Conservation (phyloP, 192 early-diverging fungal species). For the Coemansia nantahalensis region DNA sequence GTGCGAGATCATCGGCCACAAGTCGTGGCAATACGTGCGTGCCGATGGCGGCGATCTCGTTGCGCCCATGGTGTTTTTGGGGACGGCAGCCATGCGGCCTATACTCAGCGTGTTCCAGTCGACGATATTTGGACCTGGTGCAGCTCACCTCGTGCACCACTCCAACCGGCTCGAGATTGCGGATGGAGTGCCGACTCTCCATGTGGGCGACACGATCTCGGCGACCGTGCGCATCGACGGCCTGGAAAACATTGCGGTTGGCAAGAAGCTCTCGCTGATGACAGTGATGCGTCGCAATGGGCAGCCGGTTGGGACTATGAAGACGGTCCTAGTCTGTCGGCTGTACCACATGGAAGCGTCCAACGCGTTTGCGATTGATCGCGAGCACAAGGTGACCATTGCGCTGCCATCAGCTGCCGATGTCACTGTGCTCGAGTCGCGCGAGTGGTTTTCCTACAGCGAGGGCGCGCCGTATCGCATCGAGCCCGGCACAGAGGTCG, state of each 20-base stretch:
- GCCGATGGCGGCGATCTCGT: conserved; percentile 53
- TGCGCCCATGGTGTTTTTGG: conserved; percentile 88
- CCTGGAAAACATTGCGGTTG: conserved; percentile 2
- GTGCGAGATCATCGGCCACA: conserved; percentile 69
- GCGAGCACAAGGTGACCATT: too few relatives aligned
- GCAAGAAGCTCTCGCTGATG: conserved; percentile 60
- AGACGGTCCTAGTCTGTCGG: conserved; percentile 75
- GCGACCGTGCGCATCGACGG: too few relatives aligned
- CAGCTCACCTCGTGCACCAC: conserved; percentile 79
- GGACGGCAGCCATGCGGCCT: conserved; percentile 70
- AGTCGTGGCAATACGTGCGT: conserved; percentile 49
- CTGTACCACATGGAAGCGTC: conserved; percentile 69
- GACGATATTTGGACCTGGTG: conserved; percentile 80
- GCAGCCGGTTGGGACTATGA: conserved; percentile 67
- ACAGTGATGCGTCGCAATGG: conserved; percentile 57
- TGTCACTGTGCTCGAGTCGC: conserved; percentile 72
- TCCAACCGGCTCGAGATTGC: conserved; percentile 78
- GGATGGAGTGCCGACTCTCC: conserved; percentile 15
- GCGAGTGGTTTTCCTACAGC: conserved; percentile 73
- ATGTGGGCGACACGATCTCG: too few relatives aligned
- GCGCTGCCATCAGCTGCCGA: conserved; percentile 64
- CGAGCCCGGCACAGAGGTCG: conserved; percentile 55
- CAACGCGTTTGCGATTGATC: conserved; percentile 78
- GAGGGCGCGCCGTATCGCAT: conserved; percentile 21
- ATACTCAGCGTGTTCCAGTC: conserved; percentile 27